Conservation (phyloP, 768 basidiomycete species). For the Boletus sp. region DNA sequence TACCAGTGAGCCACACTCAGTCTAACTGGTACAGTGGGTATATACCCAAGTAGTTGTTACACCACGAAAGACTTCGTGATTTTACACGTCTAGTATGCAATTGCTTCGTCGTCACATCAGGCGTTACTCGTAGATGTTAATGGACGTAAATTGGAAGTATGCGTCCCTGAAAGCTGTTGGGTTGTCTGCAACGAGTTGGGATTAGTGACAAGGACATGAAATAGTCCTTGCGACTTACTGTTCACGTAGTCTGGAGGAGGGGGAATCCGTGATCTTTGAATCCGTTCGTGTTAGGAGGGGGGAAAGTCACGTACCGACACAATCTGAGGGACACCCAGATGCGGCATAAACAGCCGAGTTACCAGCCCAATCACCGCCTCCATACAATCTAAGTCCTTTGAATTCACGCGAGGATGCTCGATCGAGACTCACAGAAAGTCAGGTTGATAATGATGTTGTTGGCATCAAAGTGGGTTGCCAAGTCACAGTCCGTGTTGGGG, state of each 20-base stretch:
- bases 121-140: slow-evolving; percentile 37
- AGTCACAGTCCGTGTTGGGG: slow-evolving; percentile 40
- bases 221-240: slow-evolving; percentile 8
- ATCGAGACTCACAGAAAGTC: slow-evolving; percentile 28
- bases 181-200: slow-evolving; percentile 23
- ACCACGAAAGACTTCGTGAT: neutral
- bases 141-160: slow-evolving; percentile 40
- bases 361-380: slow-evolving; percentile 34
- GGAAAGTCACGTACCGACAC: slow-evolving; percentile 21
- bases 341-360: slow-evolving; percentile 22
- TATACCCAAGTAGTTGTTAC: neutral
- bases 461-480: slow-evolving; percentile 35
- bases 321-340: slow-evolving; percentile 33
- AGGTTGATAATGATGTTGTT: slow-evolving; percentile 37
- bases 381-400: neutral
- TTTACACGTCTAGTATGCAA: neutral
- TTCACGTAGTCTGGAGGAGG: slow-evolving; percentile 25
- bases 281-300: neutral
- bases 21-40: neutral
- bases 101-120: neutral
- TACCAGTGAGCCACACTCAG: no score
- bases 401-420: neutral
- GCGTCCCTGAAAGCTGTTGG: slow-evolving; percentile 42
- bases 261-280: neutral
- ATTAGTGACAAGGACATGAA: neutral